Conservation (phyloP, 2,329 filamentous ascomycete species). For the Cladosporium sp. region DNA sequence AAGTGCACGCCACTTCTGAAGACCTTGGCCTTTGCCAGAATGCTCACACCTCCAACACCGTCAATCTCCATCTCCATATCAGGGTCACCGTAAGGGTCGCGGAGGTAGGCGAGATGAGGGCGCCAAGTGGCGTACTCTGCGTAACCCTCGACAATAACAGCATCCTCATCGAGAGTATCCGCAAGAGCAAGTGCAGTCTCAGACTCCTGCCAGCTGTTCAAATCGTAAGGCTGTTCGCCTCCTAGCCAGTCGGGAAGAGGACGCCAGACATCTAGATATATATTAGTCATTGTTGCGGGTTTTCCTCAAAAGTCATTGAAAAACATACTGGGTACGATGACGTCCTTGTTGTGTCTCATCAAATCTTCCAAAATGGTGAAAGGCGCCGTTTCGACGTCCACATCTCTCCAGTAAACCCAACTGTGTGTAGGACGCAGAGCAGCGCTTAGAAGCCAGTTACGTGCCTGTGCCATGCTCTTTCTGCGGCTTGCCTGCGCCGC, state of each 20-base stretch:
- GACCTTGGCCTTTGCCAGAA: constrained; percentile 91
- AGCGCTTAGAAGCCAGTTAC: constrained; percentile 95
- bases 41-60: constrained; percentile 95
- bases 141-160: constrained; percentile 97
- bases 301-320: background rate
- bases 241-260: constrained; percentile 98
- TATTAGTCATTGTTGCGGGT: background rate
- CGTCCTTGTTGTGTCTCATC: constrained; percentile 98
- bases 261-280: constrained; percentile 74
- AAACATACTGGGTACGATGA: constrained; percentile 92
- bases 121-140: constrained; percentile 98
- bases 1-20: constrained; percentile 96
- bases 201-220: constrained; percentile 99
- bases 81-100: constrained; percentile 94
- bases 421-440: constrained; percentile 92
- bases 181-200: constrained; percentile 92
- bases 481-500: constrained; percentile 89
- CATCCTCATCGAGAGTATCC: constrained; percentile 94
- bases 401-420: constrained; percentile 99
- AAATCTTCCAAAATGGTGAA: constrained; percentile 96
- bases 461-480: constrained; percentile 96
- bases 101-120: constrained; percentile 92
- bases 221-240: constrained; percentile 95
- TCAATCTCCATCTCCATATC: constrained; percentile 99
- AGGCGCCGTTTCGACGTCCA: constrained; percentile 95